Evolutionary conservation across 208 protist species (phyloP).

Genomic region (Trypanosoma melophagium): DNA sequence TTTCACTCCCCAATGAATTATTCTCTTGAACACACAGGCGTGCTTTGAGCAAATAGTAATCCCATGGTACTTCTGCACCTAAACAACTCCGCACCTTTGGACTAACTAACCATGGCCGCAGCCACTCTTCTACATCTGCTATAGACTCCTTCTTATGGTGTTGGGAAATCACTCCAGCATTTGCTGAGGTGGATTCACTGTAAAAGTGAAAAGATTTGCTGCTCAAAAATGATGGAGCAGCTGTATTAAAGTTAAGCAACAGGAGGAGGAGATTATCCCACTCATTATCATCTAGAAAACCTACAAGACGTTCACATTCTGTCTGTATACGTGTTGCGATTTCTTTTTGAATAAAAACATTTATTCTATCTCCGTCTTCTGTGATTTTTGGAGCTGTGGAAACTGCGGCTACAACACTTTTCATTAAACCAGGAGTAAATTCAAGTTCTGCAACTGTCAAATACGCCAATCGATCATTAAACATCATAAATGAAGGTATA

Average conservation of each 20-base stretch:
- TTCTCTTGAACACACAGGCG: constrained; percentile 32
- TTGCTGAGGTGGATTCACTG: constrained; percentile 12
- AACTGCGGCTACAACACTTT: constrained; percentile 48
- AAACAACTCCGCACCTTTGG: constrained; percentile 24
- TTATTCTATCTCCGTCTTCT: constrained; percentile 18
- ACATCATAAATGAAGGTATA: constrained; percentile 3
- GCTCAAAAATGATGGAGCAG: constrained; percentile 34
- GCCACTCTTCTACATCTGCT: constrained; percentile 50
- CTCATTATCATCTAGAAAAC: constrained; percentile 45
- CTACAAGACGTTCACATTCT: constrained; percentile 80
- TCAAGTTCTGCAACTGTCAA: constrained; percentile 40
- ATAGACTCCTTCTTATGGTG: constrained; percentile 35
- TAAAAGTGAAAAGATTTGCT: constrained; percentile 42
- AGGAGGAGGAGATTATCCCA: constrained; percentile 46
- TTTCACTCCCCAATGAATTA: constrained; percentile 13
- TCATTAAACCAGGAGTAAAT: constrained; percentile 48
- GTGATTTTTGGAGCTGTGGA: constrained; percentile 56
- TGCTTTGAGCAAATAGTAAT: constrained; percentile 70
- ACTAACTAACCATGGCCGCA: constrained; percentile 46
- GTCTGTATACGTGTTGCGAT: constrained; percentile 51
- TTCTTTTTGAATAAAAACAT: constrained; percentile 53
- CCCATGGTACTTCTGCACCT: constrained; percentile 72
- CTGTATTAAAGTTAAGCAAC: constrained; percentile 31
- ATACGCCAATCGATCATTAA: constrained; percentile 12
- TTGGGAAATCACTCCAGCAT: neutral